phyloP scores from a whole-genome alignment of 2,329 filamentous ascomycete genomes.

The Geosmithia putterillii region DNA sequence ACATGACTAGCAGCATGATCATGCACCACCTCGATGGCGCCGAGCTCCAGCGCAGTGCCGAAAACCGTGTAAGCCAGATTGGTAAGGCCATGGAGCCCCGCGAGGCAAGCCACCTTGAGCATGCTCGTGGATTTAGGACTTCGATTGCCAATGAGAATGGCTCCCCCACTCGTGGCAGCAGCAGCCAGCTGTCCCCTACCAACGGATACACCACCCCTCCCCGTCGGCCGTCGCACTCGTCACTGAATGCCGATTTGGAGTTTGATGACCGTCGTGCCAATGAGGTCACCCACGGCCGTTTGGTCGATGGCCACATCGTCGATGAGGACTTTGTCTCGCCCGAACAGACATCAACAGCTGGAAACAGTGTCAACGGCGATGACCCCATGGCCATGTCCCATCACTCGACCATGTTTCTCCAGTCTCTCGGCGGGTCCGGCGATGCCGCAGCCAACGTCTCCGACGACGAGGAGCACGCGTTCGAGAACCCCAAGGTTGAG shows the following conservation, averaged over 20 bases:
- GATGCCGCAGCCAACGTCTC: constrained; percentile 65
- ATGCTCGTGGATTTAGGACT: constrained; percentile 4
- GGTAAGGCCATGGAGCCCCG: constrained; percentile 12
- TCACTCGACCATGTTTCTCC: constrained; percentile 70
- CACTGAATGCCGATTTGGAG: constrained; percentile 27
- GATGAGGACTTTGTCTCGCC: constrained; percentile 86
- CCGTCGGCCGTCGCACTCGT: constrained; percentile 11
- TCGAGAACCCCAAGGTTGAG: constrained; percentile 69
- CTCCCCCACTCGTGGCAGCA: constrained; percentile 23
- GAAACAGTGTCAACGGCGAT: constrained; percentile 52
- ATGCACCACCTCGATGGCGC: constrained; percentile 50
- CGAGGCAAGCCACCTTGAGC: constrained; percentile 9
- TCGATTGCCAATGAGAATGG: constrained; percentile 27
- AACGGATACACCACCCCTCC: constrained; percentile 9
- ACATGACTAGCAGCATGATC: constrained; percentile 71
- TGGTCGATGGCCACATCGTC: constrained; percentile 90
- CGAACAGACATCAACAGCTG: constrained; percentile 51
- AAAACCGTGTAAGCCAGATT: constrained; percentile 16
- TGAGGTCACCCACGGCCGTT: constrained; percentile 81
- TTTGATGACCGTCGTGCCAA: constrained; percentile 73
- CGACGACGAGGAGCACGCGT: constrained; percentile 88
- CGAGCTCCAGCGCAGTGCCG: constrained; percentile 23
- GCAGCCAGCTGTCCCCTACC: constrained; percentile 1
- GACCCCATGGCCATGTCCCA: constrained; percentile 73
- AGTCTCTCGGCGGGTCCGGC: constrained; percentile 66